Base-by-base conservation (phyloP, 352 stramenopile genomes). In the Lagenidium sp. region DNA sequence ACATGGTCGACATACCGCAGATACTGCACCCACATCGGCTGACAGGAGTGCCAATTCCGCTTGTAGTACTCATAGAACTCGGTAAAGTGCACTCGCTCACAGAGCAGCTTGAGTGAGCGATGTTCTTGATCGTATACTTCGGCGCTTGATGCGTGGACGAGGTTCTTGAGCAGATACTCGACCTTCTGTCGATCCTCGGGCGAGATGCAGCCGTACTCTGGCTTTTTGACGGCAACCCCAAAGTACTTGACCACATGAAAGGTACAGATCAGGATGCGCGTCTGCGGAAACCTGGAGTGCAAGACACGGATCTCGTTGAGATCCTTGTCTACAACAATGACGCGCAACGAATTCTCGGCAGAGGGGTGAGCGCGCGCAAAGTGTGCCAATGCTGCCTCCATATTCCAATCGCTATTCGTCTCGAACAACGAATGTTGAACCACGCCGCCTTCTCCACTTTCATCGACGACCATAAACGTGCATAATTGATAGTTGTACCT, bases 191-290 rank as follows among this genome's bases (percentile, higher is more conserved):
- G 40, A 19, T 44, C 50, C 1, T 43, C n/a, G 0, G 21, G 2
- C 15, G 46, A 46, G 20, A 55, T 15, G 16, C 30, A 47, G 0
- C 52, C 44, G 11, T 37, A 50, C 30, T 54, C 40, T 0, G 31
- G 31, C 34, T 51, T 50, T 20, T 24, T 2, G 6, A 4, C 16
- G 6, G 21, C 29, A 13, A 41, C 1, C 0, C 50, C 44, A 1
- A 54, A 29, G 3, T 34, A 51, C 23, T 60, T 55, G 20, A 60
- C 44, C 6, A 55, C 52, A 28, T 60, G 52, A 19, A 55, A 60
- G 1, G 22, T 19, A 20, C 44, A 60, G 12, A 60, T 51, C 12
- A 60, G 22, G 4, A 55, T n/a, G 1, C 35, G 34, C 15, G 30
- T 41, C 13, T 55, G 20, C 0, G 26, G 39, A 22, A 55, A 55